Conservation (phyloP, 805 yeast genomes). For the Kazachstania bromeliacearum region DNA sequence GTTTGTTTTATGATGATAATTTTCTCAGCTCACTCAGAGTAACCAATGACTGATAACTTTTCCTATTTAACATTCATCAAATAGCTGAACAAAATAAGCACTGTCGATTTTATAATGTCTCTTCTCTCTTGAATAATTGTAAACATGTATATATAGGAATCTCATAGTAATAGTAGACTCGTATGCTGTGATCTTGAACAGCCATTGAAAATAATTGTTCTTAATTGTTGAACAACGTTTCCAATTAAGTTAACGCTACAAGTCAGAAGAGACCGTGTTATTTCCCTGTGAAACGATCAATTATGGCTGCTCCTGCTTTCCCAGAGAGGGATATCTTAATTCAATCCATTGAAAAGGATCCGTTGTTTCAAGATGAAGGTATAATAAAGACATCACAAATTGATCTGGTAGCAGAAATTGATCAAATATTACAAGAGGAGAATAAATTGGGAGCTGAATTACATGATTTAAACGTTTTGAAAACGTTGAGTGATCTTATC, state of each 20-base stretch:
- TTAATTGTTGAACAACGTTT: too few species aligned
- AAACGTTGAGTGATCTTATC: conserved; percentile 15
- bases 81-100: too few species aligned
- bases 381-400: neutral
- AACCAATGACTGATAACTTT: conserved; percentile 30
- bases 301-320: neutral
- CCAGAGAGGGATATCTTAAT: conserved; percentile 2
- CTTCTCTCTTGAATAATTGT: too few species aligned
- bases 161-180: too few species aligned
- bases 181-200: too few species aligned
- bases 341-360: conserved; percentile 5
- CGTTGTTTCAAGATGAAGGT: conserved; percentile 1
- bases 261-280: too few species aligned
- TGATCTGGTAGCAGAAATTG: neutral
- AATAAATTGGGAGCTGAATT: conserved; percentile 12
- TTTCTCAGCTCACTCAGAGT: conserved; percentile 38
- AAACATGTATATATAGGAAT: too few species aligned
- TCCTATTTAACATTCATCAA: conserved; percentile 37
- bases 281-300: too few species aligned
- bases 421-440: neutral
- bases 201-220: too few species aligned
- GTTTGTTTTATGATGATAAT: conserved; percentile 30
- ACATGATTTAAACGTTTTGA: conserved; percentile 14
- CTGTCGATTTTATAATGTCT: too few species aligned
- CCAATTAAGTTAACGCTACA: too few species aligned